Conservation (phyloP, 2,329 filamentous ascomycete species). For the Cordyceps cicadae region DNA sequence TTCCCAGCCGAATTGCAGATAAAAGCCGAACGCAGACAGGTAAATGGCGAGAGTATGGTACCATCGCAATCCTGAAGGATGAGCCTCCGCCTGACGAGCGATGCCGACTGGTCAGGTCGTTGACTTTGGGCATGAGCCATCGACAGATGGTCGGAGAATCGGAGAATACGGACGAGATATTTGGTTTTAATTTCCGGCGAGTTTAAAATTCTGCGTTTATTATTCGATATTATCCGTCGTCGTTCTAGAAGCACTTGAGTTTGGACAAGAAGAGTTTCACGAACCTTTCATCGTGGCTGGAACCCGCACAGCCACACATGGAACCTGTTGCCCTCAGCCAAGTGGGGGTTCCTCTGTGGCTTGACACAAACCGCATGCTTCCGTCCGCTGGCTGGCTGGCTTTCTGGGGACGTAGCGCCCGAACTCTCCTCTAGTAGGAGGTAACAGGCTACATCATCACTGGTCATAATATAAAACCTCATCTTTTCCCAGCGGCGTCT, state of each 20-base stretch:
- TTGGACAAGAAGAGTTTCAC: not conserved
- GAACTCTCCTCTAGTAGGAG: conserved; percentile 5
- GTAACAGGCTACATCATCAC: conserved; percentile 23
- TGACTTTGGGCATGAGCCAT: not conserved
- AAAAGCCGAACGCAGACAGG: not conserved
- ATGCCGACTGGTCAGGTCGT: not conserved
- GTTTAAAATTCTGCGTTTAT: not conserved
- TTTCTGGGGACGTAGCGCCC: not conserved
- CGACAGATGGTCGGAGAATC: not conserved
- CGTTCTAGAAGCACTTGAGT: not conserved
- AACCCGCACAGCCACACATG: not conserved
- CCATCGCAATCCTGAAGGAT: conserved; percentile 4
- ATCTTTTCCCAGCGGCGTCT: conserved; percentile 14
- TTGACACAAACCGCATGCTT: not conserved
- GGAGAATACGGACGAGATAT: not conserved
- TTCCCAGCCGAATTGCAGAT: not conserved
- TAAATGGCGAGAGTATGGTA: not conserved
- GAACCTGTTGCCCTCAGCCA: not conserved
- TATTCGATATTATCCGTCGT: not conserved
- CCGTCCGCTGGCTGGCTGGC: not conserved
- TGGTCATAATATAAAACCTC: conserved; percentile 15
- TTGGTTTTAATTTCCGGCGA: not conserved
- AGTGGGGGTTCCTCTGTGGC: conserved; percentile 4
- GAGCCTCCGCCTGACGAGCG: not conserved
- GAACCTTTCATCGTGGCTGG: not conserved